phyloP scores from a whole-genome alignment of 2,329 filamentous ascomycete genomes.

The Botrytis medusae region DNA sequence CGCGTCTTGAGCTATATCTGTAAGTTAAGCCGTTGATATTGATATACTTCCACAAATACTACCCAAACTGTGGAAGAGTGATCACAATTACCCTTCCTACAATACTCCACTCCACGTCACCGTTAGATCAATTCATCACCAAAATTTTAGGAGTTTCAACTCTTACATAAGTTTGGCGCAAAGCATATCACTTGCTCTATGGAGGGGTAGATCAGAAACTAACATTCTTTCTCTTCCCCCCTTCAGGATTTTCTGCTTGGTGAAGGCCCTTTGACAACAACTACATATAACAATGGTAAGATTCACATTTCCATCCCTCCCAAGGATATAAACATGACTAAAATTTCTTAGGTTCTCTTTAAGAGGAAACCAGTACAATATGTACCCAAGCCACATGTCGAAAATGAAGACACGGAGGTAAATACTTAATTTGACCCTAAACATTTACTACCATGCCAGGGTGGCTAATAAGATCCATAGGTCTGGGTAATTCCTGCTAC shows the following conservation, averaged over 20 bases:
- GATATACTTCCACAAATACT: conserved; percentile 21
- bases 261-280: conserved; percentile 24
- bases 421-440: conserved; percentile 36
- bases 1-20: conserved; percentile 36
- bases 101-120: conserved; percentile 14
- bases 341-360: conserved; percentile 71
- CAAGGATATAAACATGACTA: conserved; percentile 20
- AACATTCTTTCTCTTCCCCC: conserved; percentile 25
- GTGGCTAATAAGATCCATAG: conserved; percentile 49
- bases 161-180: conserved; percentile 21
- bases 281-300: conserved; percentile 35
- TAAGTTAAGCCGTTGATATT: conserved; percentile 30
- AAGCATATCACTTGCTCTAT: conserved; percentile 17
- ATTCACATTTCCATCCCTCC: background rate
- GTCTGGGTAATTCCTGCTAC: conserved; percentile 91
- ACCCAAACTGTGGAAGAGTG: conserved; percentile 1
- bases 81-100: conserved; percentile 3
- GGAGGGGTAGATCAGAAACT: conserved; percentile 32
- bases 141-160: conserved; percentile 18
- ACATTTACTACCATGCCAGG: background rate
- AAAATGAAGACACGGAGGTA: conserved; percentile 84
- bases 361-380: conserved; percentile 94
- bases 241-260: conserved; percentile 29
- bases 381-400: conserved; percentile 66
- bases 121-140: conserved; percentile 24